phyloP scores from a whole-genome alignment of 441 rosid genomes.

The Arabidopsis hybrid region DNA sequence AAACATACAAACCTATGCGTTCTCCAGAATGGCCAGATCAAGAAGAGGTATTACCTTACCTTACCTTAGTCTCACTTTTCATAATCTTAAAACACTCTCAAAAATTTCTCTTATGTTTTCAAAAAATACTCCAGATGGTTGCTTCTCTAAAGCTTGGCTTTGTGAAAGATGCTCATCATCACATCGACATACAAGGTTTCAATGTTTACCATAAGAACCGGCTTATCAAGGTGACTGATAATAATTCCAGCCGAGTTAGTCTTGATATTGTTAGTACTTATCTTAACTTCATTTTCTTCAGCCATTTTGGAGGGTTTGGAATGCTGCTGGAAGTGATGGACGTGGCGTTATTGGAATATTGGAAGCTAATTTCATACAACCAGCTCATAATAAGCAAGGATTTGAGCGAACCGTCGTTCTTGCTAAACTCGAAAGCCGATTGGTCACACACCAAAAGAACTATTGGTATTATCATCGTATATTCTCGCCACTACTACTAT shows the following conservation, averaged over 20 bases:
- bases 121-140: slow-evolving; percentile 42
- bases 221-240: slow-evolving; percentile 66
- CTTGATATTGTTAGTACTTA: no score
- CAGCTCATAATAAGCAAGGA: slow-evolving; percentile 95
- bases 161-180: slow-evolving; percentile 77
- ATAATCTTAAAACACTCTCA: slow-evolving; percentile 9
- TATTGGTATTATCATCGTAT: slow-evolving; percentile 54
- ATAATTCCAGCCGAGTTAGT: neutral
- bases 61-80: neutral
- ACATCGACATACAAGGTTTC: slow-evolving; percentile 83
- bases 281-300: slow-evolving; percentile 37
- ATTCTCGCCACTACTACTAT: slow-evolving; percentile 8
- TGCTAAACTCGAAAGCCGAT: slow-evolving; percentile 70
- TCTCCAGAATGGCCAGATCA: slow-evolving; percentile 43
- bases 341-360: slow-evolving; percentile 83
- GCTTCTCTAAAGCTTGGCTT: slow-evolving; percentile 72
- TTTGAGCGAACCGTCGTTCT: slow-evolving; percentile 86
- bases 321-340: slow-evolving; percentile 83
- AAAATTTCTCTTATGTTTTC: neutral
- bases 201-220: slow-evolving; percentile 86
- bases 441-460: slow-evolving; percentile 58
- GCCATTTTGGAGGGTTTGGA: slow-evolving; percentile 96
- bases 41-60: slow-evolving; percentile 47
- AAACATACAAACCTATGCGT: slow-evolving; percentile 57
- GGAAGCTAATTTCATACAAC: slow-evolving; percentile 95